These are phyloP conservation scores for Yamadazyma laniorum DNA, from an alignment of 805 yeast genomes.

Conservation along the genomic window DNA sequence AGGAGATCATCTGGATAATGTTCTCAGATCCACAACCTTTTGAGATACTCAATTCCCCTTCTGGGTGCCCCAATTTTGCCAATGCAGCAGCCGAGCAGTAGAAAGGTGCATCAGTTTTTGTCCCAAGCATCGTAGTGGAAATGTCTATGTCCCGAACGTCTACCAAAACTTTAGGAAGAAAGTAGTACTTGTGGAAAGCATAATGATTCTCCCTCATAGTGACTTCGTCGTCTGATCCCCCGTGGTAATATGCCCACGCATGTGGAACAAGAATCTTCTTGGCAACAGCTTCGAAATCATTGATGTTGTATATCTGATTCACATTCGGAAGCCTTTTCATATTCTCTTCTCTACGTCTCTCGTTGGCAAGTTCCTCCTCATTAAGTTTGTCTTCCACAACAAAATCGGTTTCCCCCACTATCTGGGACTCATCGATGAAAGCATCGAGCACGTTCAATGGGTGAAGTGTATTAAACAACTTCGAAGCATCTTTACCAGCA, in stretches of 20 bases:
- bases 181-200: constrained; percentile 80
- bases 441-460: constrained; percentile 19
- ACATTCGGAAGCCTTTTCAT: constrained; percentile 27
- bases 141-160: constrained; percentile 69
- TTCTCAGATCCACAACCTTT: constrained; percentile 40
- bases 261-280: constrained; percentile 24
- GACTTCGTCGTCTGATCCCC: constrained; percentile 87
- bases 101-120: constrained; percentile 41
- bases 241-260: constrained; percentile 36
- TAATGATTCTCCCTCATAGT: constrained; percentile 81
- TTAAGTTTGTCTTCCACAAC: neutral
- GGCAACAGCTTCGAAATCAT: constrained; percentile 41
- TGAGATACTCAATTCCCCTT: constrained; percentile 44
- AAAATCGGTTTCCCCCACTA: constrained; percentile 3
- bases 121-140: constrained; percentile 46
- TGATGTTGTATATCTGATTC: constrained; percentile 27
- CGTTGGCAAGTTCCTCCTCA: neutral
- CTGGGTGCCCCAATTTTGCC: constrained; percentile 42
- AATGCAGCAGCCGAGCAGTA: constrained; percentile 51
- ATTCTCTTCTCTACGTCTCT: neutral
- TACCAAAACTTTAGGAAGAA: constrained; percentile 74
- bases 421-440: constrained; percentile 10
- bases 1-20: constrained; percentile 49
- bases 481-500: constrained; percentile 65
- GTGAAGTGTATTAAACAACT: constrained; percentile 44